Evolutionary conservation across 1,139 yeast species (phyloP), one percentile per base, ranked within the genome.

Genomic region (Hansenula anomala): DNA sequence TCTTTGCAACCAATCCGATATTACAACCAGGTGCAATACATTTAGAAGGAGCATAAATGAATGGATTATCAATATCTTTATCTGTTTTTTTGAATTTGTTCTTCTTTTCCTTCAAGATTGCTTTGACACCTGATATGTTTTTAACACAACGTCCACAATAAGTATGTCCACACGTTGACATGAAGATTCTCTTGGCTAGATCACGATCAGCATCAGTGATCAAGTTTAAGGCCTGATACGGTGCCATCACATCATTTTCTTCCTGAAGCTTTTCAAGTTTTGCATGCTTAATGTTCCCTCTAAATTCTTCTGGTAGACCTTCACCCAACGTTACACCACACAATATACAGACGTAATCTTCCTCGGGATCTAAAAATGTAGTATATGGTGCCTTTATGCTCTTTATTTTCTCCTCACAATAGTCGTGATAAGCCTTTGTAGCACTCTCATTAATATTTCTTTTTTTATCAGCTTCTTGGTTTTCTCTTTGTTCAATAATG

Each of bases 141-240:
- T 74, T 75, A 16, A 83, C 85, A 63, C 96, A 89, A 38, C 92
- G 63, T 2, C 96, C 96, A 60, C 97, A 89, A 56, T 76, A 89
- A 1, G 81, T 73, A 63, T 89, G 97, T 0, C 96, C 96, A 64
- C 97, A 89, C 12, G 57, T 55, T 0, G 90, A 73, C 23, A 75
- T 71, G 55, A 82, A 88, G 6, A 84, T 75, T 44, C 92, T 69
- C 52, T 72, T 78, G 1, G 92, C 80, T 26, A 86, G 63, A 38
- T 75, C 81, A 26, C 65, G 56, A 52, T 86, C 95, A 1, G 67
- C 67, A 9, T 66, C 70, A 0, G 82, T 71, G 13, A 80, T 63
- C 27, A 67, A 65, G 20, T 61, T 55, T 14, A 66, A 52, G 37
- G 81, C 75, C 49, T 78, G 80, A 73, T 83, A 84, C 1, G 92